These are phyloP conservation scores for Conticribra guillardii DNA, from an alignment of 108 stramenopile species.

Conservation along the genomic window DNA sequence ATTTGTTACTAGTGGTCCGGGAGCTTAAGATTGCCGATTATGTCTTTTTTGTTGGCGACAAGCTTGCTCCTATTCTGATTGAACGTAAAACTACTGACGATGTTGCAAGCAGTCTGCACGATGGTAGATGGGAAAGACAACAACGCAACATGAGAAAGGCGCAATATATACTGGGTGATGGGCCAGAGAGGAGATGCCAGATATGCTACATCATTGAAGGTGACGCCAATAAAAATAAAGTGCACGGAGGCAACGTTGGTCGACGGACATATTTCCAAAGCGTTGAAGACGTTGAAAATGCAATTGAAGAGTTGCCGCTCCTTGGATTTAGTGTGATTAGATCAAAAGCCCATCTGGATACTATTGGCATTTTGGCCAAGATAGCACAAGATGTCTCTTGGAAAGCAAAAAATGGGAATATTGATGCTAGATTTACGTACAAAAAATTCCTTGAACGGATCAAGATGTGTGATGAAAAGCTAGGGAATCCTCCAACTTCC, in stretches of 20 bases:
- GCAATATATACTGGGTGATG: conserved; percentile 69
- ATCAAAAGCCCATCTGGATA: conserved; percentile 43
- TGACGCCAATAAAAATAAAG: conserved; percentile 50
- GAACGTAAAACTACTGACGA: conserved; percentile 76
- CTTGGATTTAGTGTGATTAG: conserved; percentile 53
- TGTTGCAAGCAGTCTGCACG: conserved; percentile 60
- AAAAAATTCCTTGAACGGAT: conserved; percentile 43
- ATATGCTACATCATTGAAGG: conserved; percentile 74
- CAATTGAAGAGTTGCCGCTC: conserved; percentile 40
- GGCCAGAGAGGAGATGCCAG: conserved; percentile 45
- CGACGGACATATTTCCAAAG: conserved; percentile 53
- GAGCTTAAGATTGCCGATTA: conserved; percentile 72
- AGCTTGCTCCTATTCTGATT: conserved; percentile 64
- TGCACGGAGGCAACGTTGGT: conserved; percentile 66
- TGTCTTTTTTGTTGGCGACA: conserved; percentile 57
- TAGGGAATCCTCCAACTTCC: conserved; percentile 49
- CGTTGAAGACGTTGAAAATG: conserved; percentile 49
- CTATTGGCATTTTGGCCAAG: conserved; percentile 38
- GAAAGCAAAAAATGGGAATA: conserved; percentile 53
- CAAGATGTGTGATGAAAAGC: conserved; percentile 35
- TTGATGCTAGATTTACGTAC: conserved; percentile 39
- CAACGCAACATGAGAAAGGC: conserved; percentile 68
- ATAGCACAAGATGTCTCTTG: conserved; percentile 52
- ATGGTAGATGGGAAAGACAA: conserved; percentile 73
- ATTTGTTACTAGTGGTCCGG: conserved; percentile 37